These are phyloP conservation scores for Phytophthora sp. DNA, from an alignment of 352 stramenopile genomes.

Conservation along the genomic window DNA sequence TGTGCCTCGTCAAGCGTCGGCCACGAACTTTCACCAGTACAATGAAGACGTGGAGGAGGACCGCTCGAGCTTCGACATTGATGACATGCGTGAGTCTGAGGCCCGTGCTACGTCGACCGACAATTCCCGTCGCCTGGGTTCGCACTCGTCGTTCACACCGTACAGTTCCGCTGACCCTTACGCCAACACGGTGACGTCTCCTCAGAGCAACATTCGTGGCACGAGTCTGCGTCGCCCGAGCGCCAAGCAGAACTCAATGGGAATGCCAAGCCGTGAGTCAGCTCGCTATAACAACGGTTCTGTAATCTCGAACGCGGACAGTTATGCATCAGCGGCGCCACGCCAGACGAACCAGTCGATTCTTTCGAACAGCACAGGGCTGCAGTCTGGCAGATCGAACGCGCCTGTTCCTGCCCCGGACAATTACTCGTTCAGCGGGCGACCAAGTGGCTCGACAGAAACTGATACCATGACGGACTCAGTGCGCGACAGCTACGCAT, in stretches of 20 bases:
- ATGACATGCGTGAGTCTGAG: slow-evolving; percentile 78
- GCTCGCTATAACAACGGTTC: slow-evolving; percentile 35
- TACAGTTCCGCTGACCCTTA: slow-evolving; percentile 47
- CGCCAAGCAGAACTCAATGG: slow-evolving; percentile 44
- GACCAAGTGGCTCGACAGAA: slow-evolving; percentile 19
- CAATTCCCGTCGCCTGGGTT: slow-evolving; percentile 18
- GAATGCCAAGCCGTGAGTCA: slow-evolving; percentile 28
- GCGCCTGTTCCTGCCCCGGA: slow-evolving; percentile 13
- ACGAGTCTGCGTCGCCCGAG: slow-evolving; percentile 62
- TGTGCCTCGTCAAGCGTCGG: slow-evolving; percentile 34
- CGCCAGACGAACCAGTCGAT: slow-evolving; percentile 39
- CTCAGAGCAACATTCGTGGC: slow-evolving; percentile 74
- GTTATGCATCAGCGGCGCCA: slow-evolving; percentile 38
- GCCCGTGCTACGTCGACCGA: slow-evolving; percentile 37
- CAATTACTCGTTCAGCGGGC: slow-evolving; percentile 24
- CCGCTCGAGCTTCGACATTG: slow-evolving; percentile 85
- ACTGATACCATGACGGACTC: slow-evolving; percentile 18
- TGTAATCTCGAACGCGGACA: slow-evolving; percentile 34
- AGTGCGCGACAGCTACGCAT: slow-evolving; percentile 31
- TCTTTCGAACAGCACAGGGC: slow-evolving; percentile 33
- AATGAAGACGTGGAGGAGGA: slow-evolving; percentile 45
- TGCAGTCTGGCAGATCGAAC: slow-evolving; percentile 28
- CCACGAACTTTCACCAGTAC: slow-evolving; percentile 39
- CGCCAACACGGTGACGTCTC: slow-evolving; percentile 61
- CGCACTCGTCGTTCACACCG: slow-evolving; percentile 28